Conservation (phyloP, 1,284 basidiomycete species). For the Amylostereum areolatum region DNA sequence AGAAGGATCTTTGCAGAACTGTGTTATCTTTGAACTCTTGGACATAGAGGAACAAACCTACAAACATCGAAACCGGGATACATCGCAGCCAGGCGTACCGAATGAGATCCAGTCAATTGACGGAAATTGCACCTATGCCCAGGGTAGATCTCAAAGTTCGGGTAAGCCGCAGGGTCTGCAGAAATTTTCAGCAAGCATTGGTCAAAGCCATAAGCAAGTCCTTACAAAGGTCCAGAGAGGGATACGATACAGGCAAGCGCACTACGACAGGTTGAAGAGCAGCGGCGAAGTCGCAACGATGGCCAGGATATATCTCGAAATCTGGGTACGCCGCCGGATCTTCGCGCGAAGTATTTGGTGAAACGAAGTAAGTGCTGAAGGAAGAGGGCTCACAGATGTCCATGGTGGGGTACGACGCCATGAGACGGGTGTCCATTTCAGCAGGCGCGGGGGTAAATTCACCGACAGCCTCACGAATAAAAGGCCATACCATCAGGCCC, state of each 20-base stretch:
- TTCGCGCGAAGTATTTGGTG: no score
- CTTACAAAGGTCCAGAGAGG: slow-evolving; percentile 10
- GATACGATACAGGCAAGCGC: slow-evolving; percentile 4
- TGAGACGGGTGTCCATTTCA: not conserved
- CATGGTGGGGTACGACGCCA: slow-evolving; percentile 19
- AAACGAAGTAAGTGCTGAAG: no score
- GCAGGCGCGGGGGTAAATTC: not conserved
- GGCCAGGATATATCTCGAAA: slow-evolving; percentile 11
- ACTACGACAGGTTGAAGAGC: not conserved
- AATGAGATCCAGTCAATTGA: not conserved
- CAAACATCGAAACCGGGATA: slow-evolving; percentile 26
- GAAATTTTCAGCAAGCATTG: slow-evolving; percentile 5
- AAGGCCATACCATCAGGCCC: slow-evolving; percentile 7
- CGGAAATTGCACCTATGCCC: not conserved
- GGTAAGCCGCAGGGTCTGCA: slow-evolving; percentile 37
- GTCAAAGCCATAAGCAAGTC: not conserved
- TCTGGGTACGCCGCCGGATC: slow-evolving; percentile 5
- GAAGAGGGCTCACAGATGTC: slow-evolving; percentile 20
- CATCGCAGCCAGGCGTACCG: slow-evolving; percentile 4
- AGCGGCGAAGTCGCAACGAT: not conserved
- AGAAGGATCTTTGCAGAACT: slow-evolving; percentile 5
- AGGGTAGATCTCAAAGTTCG: slow-evolving; percentile 28
- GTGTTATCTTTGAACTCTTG: not conserved
- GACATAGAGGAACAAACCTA: slow-evolving; percentile 11
- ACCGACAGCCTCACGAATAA: not conserved